Conservation (phyloP, 2,329 filamentous ascomycete species). For the Phialemonium atrogriseum region DNA sequence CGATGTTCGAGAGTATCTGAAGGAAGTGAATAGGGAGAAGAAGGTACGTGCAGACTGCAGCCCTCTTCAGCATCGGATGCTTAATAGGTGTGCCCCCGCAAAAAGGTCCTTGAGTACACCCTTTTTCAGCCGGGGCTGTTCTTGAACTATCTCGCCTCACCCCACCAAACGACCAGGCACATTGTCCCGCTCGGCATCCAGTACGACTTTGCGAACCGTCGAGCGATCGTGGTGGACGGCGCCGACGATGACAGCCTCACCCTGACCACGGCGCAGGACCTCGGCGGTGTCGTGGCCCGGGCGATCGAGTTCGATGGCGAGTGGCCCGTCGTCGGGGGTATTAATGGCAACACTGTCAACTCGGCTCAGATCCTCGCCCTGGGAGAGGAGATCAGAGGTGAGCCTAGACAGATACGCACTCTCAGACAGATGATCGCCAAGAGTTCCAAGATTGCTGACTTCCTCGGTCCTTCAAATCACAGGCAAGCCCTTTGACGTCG, state of each 20-base stretch:
- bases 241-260: constrained; percentile 20
- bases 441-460: too few relatives aligned
- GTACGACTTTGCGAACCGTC: constrained; percentile 26
- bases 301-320: constrained; percentile 29
- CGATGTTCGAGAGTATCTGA: constrained; percentile 28
- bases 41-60: constrained; percentile 16
- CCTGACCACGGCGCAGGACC: constrained; percentile 24
- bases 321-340: constrained; percentile 31
- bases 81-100: background rate
- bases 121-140: constrained; percentile 41
- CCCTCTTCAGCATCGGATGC: background rate
- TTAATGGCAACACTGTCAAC: constrained; percentile 22
- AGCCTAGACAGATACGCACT: constrained; percentile 2
- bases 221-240: constrained; percentile 21
- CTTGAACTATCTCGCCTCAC: constrained; percentile 38
- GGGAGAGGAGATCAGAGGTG: constrained; percentile 25
- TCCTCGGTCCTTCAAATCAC: too few relatives aligned
- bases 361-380: constrained; percentile 21
- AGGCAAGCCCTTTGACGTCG: constrained; percentile 20
- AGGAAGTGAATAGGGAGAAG: constrained; percentile 29
- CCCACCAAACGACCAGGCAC: constrained; percentile 28
- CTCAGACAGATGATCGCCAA: background rate
- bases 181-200: constrained; percentile 22
- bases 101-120: constrained; percentile 39
- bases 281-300: constrained; percentile 23